Base-by-base conservation (phyloP, 1,284 basidiomycete species). In the Amylostereum chailletii region DNA sequence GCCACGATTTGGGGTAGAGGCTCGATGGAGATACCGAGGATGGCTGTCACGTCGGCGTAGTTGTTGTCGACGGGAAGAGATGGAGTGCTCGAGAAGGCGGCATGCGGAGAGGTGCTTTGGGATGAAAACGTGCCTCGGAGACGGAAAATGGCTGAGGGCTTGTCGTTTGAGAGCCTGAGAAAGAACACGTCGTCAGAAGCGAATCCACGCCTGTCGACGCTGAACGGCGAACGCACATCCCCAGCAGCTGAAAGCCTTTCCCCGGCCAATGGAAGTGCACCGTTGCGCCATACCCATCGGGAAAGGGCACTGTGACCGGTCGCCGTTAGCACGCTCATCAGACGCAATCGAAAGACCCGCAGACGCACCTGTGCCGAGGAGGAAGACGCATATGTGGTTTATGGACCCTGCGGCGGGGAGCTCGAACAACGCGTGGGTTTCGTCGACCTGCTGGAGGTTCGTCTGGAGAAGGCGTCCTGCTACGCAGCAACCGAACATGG, bases 201-300 rank as follows among this genome's bases (percentile, higher is more conserved):
- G 19, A 19, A 19, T 19, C 19, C 19, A 19, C 19, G 19, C 19
- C 1, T 19, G 19, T 19, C 19, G 19, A 19, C 19, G 19, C 1
- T 19, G 19, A 19, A 19, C 19, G 19, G 19, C 40, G 40, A 5
- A 74, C 88, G 62, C 62, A 91, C 91, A 90, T 88, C 60, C 93
- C 93, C 27, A 96, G 72, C 3, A 94, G 66, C 61, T 92, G 88
- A 59, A 92, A 94, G 2, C 90, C 91, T 61, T 83, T 87, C 9
- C 86, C 88, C 0, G 92, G 92, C 83, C 87, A 92, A 60, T 85
- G 83, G 61, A 95, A 86, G 65, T 95, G 92, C 1, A 95, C 90
- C 0, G 90, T 86, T 8, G 89, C 90, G 32, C 86, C 93, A 62
- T 84, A 94, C 3, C 91, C 90, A 30, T 90, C 86, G 1, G 93